Evolutionary conservation across 192 early-diverging fungal species (phyloP).

Genomic region (Linnemannia hyalina): DNA sequence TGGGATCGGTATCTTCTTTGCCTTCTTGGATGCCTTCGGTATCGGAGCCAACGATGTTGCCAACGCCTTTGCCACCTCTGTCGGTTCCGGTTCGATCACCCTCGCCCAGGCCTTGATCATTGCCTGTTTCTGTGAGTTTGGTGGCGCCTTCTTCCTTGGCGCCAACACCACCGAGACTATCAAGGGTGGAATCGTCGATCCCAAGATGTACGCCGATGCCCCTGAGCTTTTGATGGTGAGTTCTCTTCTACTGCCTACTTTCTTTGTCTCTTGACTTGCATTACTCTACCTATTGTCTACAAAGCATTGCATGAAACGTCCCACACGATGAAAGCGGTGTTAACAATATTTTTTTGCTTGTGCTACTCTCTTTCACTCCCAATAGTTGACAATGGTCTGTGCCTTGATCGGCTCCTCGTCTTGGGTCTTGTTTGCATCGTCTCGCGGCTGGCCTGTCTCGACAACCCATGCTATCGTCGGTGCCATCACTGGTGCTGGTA

Average conservation of each 20-base stretch:
- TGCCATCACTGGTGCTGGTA: slow-evolving; percentile 81
- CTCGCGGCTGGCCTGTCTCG: slow-evolving; percentile 79
- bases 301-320: not conserved
- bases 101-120: slow-evolving; percentile 79
- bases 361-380: slow-evolving; percentile 36
- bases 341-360: not conserved
- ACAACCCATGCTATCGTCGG: slow-evolving; percentile 90
- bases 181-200: slow-evolving; percentile 76
- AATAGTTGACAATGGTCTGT: slow-evolving; percentile 82
- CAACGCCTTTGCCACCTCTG: slow-evolving; percentile 88
- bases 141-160: slow-evolving; percentile 82
- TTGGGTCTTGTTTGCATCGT: slow-evolving; percentile 83
- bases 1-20: slow-evolving; percentile 70
- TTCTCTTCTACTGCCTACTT: not conserved
- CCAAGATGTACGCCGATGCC: slow-evolving; percentile 63
- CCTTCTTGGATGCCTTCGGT: slow-evolving; percentile 80
- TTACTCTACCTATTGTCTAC: too few species aligned
- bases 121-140: slow-evolving; percentile 85
- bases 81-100: slow-evolving; percentile 84
- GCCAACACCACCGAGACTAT: slow-evolving; percentile 81
- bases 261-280: too few species aligned
- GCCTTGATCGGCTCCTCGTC: slow-evolving; percentile 80
- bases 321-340: not conserved
- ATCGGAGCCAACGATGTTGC: slow-evolving; percentile 91
- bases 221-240: slow-evolving; percentile 80